Conservation (phyloP, 2,329 filamentous ascomycete species). For the Neonectria neomacrospora region DNA sequence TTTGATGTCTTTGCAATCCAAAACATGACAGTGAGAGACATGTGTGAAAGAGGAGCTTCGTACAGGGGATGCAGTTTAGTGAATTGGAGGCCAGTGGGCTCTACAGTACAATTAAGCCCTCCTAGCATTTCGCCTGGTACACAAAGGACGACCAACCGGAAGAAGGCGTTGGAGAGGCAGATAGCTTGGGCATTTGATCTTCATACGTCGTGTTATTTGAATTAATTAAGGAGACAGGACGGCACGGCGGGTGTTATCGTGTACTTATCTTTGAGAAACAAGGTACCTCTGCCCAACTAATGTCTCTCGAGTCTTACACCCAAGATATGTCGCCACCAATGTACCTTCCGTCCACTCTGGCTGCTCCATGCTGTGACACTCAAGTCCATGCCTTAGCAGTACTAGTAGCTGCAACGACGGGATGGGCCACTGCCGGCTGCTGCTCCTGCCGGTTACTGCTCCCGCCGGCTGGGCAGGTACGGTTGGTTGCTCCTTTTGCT, state of each 20-base stretch:
- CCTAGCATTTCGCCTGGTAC: neutral
- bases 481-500: neutral
- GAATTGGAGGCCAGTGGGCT: neutral
- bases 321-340: neutral
- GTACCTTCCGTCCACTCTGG: neutral
- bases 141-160: neutral
- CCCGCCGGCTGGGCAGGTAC: neutral
- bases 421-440: neutral
- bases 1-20: neutral
- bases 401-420: neutral
- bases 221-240: neutral
- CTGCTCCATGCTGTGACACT: slow-evolving; percentile 2
- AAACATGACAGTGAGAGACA: neutral
- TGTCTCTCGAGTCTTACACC: neutral
- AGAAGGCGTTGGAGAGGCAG: neutral
- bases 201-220: neutral
- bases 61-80: neutral
- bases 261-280: slow-evolving; percentile 1
- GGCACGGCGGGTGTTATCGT: neutral
- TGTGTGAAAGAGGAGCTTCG: no score
- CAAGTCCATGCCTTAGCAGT: neutral
- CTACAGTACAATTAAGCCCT: neutral
- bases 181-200: neutral
- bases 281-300: neutral
- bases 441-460: neutral